phyloP scores from a whole-genome alignment of 2,329 filamentous ascomycete species.

The Pseudopyricularia cyperi region DNA sequence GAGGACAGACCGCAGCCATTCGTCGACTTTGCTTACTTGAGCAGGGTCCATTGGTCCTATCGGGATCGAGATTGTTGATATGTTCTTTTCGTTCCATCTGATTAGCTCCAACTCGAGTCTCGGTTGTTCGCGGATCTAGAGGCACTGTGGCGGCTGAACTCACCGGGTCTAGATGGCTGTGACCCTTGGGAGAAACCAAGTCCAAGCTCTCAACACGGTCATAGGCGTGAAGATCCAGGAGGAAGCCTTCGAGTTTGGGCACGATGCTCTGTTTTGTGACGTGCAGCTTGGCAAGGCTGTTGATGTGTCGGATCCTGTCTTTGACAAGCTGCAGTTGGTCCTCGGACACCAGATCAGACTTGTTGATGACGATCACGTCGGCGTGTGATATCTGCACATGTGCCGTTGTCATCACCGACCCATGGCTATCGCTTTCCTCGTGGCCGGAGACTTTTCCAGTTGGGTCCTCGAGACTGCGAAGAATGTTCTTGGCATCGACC shows the following conservation, averaged over 20 bases:
- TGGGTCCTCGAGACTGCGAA: slow-evolving; percentile 67
- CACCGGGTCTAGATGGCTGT: slow-evolving; percentile 84
- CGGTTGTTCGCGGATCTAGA: neutral
- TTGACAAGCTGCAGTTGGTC: slow-evolving; percentile 57
- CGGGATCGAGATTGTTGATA: slow-evolving; percentile 67
- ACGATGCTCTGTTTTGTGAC: slow-evolving; percentile 70
- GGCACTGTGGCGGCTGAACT: slow-evolving; percentile 14
- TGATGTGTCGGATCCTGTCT: slow-evolving; percentile 69
- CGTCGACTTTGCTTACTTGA: slow-evolving; percentile 55
- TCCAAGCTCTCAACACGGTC: slow-evolving; percentile 66
- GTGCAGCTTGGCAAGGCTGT: slow-evolving; percentile 74
- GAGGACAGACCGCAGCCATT: slow-evolving; percentile 69
- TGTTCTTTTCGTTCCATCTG: slow-evolving; percentile 41
- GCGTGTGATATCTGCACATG: slow-evolving; percentile 96
- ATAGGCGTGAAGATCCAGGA: slow-evolving; percentile 88
- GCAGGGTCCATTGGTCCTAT: slow-evolving; percentile 44
- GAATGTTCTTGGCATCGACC: slow-evolving; percentile 87
- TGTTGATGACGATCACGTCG: slow-evolving; percentile 91
- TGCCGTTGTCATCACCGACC: slow-evolving; percentile 73
- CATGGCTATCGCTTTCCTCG: slow-evolving; percentile 37
- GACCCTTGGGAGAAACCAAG: slow-evolving; percentile 54
- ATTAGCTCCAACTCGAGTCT: slow-evolving; percentile 3
- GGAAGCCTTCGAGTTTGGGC: slow-evolving; percentile 68
- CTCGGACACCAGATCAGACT: slow-evolving; percentile 67
- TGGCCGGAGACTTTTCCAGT: slow-evolving; percentile 38